Percentiles rank a stretch among this genome's conserved stretches.
phyloP scores from a whole-genome alignment of 2,329 filamentous ascomycete species.

The Lasiodiplodia citricola region DNA sequence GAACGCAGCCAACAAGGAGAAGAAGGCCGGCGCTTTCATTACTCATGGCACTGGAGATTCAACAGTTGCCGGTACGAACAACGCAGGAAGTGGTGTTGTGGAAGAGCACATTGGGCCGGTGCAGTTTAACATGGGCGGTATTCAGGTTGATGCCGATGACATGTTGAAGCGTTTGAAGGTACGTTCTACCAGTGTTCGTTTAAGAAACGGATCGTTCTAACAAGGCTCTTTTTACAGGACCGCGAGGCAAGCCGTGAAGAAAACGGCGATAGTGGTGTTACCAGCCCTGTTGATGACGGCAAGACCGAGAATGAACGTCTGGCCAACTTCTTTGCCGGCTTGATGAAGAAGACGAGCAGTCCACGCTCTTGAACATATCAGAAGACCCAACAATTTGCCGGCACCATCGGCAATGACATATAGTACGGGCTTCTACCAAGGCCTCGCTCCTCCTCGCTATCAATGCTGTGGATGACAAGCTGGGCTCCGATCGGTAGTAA shows the following conservation, averaged over 20 bases:
- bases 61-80: conserved; percentile 3
- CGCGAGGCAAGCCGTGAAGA: conserved; percentile 43
- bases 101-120: conserved; percentile 82
- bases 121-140: conserved; percentile 97
- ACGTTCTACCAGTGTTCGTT: conserved; percentile 28
- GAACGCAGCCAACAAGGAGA: conserved; percentile 46
- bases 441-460: background rate
- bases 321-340: conserved; percentile 46
- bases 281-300: conserved; percentile 34
- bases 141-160: conserved; percentile 93
- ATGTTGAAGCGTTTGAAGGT: conserved; percentile 89
- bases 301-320: conserved; percentile 48
- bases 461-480: background rate
- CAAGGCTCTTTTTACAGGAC: conserved; percentile 33
- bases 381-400: background rate
- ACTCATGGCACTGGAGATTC: conserved; percentile 21
- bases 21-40: conserved; percentile 38
- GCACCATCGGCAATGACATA: background rate
- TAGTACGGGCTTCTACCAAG: background rate
- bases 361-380: conserved; percentile 4
- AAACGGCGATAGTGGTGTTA: conserved; percentile 36
- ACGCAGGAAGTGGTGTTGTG: conserved; percentile 41
- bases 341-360: conserved; percentile 36
- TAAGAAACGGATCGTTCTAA: background rate
- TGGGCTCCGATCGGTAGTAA: background rate